Percentiles rank a stretch among this genome's conserved stretches.
Conservation (phyloP, 768 basidiomycete genomes). For the Suillus fuscotomentosus region DNA sequence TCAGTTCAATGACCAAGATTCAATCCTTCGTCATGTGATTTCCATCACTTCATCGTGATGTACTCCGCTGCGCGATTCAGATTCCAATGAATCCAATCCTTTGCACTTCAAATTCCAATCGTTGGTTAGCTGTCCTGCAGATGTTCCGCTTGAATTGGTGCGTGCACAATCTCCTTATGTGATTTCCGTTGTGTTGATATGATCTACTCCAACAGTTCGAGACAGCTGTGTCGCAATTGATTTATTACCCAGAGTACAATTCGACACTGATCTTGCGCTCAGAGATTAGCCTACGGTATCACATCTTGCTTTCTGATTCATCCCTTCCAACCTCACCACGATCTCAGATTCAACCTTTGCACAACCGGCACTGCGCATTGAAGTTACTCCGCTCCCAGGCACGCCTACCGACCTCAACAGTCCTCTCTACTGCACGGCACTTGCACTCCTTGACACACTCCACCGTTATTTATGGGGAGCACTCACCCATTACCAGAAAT, state of each 20-base stretch:
- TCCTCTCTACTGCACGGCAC: constrained; percentile 76
- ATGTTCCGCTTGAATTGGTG: constrained; percentile 44
- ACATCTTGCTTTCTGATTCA: constrained; percentile 80
- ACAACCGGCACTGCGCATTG: constrained; percentile 47
- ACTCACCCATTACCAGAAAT: constrained; percentile 80
- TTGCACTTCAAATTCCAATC: constrained; percentile 14
- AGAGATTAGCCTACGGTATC: constrained; percentile 54
- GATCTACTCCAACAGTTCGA: constrained; percentile 56
- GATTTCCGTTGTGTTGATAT: neutral
- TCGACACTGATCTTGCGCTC: constrained; percentile 73
- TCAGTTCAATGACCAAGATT: too few relatives aligned
- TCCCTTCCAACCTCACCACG: constrained; percentile 32
- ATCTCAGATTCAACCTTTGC: constrained; percentile 17
- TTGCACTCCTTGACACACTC: constrained; percentile 77
- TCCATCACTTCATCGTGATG: too few relatives aligned
- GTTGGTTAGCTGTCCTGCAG: constrained; percentile 29
- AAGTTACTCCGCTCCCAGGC: constrained; percentile 48
- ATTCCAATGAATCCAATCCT: neutral
- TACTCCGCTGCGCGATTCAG: neutral
- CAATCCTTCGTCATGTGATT: too few relatives aligned
- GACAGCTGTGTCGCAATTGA: constrained; percentile 62
- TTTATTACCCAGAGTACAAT: constrained; percentile 91
- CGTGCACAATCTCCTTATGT: constrained; percentile 11
- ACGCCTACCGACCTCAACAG: constrained; percentile 51
- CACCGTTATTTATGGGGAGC: constrained; percentile 90